A percentile compares a stretch with the other conserved stretches of the same genome.
phyloP scores from a whole-genome alignment of 495 filamentous ascomycete species.

The Aspergillus panamensis region DNA sequence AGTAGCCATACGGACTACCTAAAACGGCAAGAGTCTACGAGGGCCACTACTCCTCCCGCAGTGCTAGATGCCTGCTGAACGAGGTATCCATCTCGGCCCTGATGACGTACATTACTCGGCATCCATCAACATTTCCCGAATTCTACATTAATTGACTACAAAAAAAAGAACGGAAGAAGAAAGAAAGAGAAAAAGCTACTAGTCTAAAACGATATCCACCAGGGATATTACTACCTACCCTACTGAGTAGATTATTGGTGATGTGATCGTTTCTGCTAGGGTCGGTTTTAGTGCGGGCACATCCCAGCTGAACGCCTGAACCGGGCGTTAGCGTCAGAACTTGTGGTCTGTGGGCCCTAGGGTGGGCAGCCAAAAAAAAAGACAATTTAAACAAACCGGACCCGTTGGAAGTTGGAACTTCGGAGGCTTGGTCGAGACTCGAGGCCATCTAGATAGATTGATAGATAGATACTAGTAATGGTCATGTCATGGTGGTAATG shows the following conservation, averaged over 20 bases:
- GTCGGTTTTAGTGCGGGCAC: conserved; percentile 3
- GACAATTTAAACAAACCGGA: neutral
- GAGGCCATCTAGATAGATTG: too few species aligned
- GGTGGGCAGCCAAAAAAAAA: neutral
- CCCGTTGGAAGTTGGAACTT: too few species aligned
- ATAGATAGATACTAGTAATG: too few species aligned
- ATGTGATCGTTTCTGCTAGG: neutral
- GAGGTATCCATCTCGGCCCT: too few species aligned
- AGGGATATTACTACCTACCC: conserved; percentile 6
- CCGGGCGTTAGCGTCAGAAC: neutral
- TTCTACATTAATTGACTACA: neutral
- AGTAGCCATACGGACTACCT: too few species aligned
- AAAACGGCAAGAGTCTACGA: neutral
- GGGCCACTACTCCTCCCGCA: neutral
- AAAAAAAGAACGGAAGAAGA: neutral
- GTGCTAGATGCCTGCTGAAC: neutral
- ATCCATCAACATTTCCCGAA: neutral
- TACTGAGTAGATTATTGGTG: neutral
- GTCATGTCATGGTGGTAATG: too few species aligned
- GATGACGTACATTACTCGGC: too few species aligned
- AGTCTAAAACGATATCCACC: neutral
- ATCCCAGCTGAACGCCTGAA: conserved; percentile 18
- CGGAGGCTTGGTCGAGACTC: too few species aligned
- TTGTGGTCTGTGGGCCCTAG: neutral
- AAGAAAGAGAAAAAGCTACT: neutral